Evolutionary conservation across 139 green algal species (phyloP).

Genomic region (Mychonastes homosphaera): DNA sequence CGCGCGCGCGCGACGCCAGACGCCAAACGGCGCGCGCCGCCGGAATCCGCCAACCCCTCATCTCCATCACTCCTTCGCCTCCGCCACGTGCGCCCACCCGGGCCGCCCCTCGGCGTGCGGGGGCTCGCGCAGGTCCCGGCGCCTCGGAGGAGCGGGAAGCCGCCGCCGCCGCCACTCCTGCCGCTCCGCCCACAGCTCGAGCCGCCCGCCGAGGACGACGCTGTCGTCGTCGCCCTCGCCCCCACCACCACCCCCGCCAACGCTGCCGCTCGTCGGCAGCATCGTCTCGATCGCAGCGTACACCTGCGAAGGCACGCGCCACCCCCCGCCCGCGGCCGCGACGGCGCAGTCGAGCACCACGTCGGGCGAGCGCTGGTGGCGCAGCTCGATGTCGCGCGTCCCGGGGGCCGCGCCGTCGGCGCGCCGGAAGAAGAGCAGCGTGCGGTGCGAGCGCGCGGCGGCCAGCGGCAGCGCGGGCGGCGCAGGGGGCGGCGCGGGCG

Average conservation of each 20-base stretch:
- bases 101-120: background rate
- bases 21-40: too few relatives aligned
- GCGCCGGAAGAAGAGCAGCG: constrained; percentile 83
- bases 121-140: too few relatives aligned
- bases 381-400: constrained; percentile 71
- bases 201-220: constrained; percentile 16
- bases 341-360: constrained; percentile 71
- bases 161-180: too few relatives aligned
- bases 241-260: background rate
- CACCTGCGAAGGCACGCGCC: constrained; percentile 43
- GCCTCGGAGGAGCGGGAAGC: too few relatives aligned
- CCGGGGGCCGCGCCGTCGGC: constrained; percentile 37
- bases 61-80: too few relatives aligned
- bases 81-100: constrained; percentile 24
- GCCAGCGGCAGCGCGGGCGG: too few relatives aligned
- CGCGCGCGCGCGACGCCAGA: too few relatives aligned
- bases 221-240: background rate
- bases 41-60: too few relatives aligned
- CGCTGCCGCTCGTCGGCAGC: constrained; percentile 49
- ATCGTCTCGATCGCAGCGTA: constrained; percentile 68
- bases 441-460: constrained; percentile 55
- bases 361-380: constrained; percentile 83
- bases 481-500: constrained; percentile 1
- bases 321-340: constrained; percentile 16
- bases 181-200: constrained; percentile 31